Evolutionary conservation across 2,329 filamentous ascomycete genomes (phyloP), one percentile per base, ranked within the genome.

Genomic region (Colletotrichum horii): DNA sequence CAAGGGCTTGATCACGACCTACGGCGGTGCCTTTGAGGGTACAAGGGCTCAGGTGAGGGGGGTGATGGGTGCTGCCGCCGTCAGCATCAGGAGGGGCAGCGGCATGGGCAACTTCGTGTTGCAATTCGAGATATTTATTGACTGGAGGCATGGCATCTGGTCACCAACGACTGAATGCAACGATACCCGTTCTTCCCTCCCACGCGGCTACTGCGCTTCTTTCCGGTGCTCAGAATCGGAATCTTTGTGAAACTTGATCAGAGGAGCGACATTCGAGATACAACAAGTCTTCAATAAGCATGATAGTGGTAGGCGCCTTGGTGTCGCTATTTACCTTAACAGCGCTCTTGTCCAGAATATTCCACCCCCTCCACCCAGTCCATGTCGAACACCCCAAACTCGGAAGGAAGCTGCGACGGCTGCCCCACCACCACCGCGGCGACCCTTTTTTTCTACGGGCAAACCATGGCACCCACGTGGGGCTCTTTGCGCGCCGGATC

Each of bases 381-480:
- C 36, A 52, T 52, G 52, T 75, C 68, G 0, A 48, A 52, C 19
- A 64, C 43, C 43, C 58, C 43, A 52, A 61, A 34, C 28, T 61
- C 28, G 58, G 58, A 34, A 64, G 19, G 19, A 64, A 64, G 56
- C 56, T 52, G 70, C 60, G 65, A 65, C 43, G 12, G 74, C 58
- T 43, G 58, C 70, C 67, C 72, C 22, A 16, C 8, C 60, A 65
- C 64, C 48, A 73, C 72, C 22, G 12, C 8, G 12, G 15, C 11
- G n/a, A 30, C 30, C 56, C n/a, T 36, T 68, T 32, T 60, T 32
- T 32, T 36, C 62, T 68, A 8, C 14, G 22, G 56, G 58, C 74
- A 76, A 76, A 76, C 70, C 74, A 76, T 65, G 70, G 38, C 74
- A 58, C 38, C 58, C 74, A 76, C 74, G 74, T 76, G 74, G 74